Conservation (phyloP, 2,329 filamentous ascomycete genomes). For the Domatiomyces catenatus region DNA sequence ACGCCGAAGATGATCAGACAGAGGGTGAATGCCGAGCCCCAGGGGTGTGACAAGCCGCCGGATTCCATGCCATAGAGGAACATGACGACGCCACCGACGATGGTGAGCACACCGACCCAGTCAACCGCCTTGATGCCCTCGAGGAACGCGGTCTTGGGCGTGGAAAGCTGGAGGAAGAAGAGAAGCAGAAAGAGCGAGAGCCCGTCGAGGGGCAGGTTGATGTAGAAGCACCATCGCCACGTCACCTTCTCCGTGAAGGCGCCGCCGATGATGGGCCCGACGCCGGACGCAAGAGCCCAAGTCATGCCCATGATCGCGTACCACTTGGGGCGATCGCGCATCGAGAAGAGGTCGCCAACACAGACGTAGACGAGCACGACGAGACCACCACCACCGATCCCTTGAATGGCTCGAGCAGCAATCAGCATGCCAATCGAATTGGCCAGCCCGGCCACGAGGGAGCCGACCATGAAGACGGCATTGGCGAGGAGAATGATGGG, state of each 20-base stretch:
- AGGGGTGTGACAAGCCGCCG: conserved; percentile 44
- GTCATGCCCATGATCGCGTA: conserved; percentile 47
- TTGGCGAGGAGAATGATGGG: conserved; percentile 45
- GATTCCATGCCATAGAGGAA: conserved; percentile 55
- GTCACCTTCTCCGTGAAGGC: conserved; percentile 27
- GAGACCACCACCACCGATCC: conserved; percentile 47
- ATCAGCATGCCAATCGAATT: conserved; percentile 47
- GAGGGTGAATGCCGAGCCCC: conserved; percentile 36
- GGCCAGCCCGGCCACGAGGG: conserved; percentile 42
- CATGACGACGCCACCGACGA: conserved; percentile 53
- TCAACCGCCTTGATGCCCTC: conserved; percentile 47
- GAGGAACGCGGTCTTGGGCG: conserved; percentile 42
- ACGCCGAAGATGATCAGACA: conserved; percentile 34
- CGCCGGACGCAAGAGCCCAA: conserved; percentile 45
- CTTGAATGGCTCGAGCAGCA: conserved; percentile 45
- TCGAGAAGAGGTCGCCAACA: conserved; percentile 49
- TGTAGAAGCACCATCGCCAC: conserved; percentile 35
- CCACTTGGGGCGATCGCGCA: conserved; percentile 43
- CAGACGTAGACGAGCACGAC: conserved; percentile 49
- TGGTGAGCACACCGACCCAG: conserved; percentile 46
- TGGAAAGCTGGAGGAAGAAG: conserved; percentile 46
- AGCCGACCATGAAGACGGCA: conserved; percentile 47
- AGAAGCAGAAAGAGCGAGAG: conserved; percentile 43
- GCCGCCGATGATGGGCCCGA: conserved; percentile 35
- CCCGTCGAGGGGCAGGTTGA: conserved; percentile 48